A percentile compares a stretch with the other conserved stretches of the same genome.
Conservation (phyloP, 306 rosid genomes). For the Dryas drummondii region DNA sequence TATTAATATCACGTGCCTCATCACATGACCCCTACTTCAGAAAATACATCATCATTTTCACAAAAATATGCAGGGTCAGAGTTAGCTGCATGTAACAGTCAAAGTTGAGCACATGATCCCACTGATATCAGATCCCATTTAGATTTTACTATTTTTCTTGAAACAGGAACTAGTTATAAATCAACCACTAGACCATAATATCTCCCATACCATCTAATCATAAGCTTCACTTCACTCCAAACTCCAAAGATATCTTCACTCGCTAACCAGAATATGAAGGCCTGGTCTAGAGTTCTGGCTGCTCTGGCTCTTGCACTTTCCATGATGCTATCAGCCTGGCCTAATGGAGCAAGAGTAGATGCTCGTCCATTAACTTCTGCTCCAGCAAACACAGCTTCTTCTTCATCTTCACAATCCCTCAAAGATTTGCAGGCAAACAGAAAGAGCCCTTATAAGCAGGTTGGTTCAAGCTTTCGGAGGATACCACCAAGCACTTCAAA, state of each 20-base stretch:
- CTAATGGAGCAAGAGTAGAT: constrained; percentile 28
- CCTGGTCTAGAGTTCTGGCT: constrained; percentile 50
- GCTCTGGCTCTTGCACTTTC: constrained; percentile 46
- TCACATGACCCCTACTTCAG: constrained; percentile 44
- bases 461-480: constrained; percentile 46
- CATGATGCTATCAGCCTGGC: constrained; percentile 36
- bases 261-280: constrained; percentile 39
- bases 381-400: constrained; percentile 29
- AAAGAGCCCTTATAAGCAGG: constrained; percentile 44
- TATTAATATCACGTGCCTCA: constrained; percentile 51
- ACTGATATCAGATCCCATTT: constrained; percentile 48
- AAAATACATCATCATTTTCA: constrained; percentile 17
- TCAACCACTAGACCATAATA: constrained; percentile 17
- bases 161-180: constrained; percentile 29
- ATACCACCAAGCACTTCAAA: constrained; percentile 65
- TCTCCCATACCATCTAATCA: constrained; percentile 8
- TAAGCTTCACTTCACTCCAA: constrained; percentile 1
- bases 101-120: constrained; percentile 63
- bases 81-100: constrained; percentile 33
- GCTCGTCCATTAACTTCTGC: constrained; percentile 29
- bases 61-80: constrained; percentile 34
- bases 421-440: constrained; percentile 33
- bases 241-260: constrained; percentile 15
- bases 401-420: constrained; percentile 36
- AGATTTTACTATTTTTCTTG: constrained; percentile 16